phyloP scores from a whole-genome alignment of 2,329 filamentous ascomycete species.

The Aspergillus awamori region DNA sequence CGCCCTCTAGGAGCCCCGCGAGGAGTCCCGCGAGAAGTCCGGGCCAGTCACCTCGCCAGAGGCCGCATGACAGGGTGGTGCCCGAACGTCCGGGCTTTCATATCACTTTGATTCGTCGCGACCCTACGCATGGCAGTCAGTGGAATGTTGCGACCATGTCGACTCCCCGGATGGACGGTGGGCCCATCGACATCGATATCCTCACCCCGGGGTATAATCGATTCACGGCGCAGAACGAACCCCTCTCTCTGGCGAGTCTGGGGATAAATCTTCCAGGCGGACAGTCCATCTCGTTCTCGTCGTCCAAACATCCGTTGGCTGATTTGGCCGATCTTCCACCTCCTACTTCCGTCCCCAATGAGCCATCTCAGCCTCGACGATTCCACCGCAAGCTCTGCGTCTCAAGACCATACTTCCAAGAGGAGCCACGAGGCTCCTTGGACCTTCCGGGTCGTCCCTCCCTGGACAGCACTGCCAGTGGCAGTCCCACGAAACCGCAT shows the following conservation, averaged over 20 bases:
- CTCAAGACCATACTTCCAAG: constrained; percentile 29
- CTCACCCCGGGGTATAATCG: constrained; percentile 63
- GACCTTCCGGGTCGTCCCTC: constrained; percentile 24
- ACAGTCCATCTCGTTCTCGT: constrained; percentile 13
- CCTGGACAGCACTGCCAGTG: constrained; percentile 17
- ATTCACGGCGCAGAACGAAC: constrained; percentile 50
- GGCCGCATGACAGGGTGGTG: constrained; percentile 13
- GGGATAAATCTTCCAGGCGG: constrained; percentile 29
- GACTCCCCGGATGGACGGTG: constrained; percentile 35
- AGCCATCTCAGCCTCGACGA: constrained; percentile 29
- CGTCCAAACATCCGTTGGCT: constrained; percentile 10
- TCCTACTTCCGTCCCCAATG: constrained; percentile 10
- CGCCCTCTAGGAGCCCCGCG: constrained; percentile 18
- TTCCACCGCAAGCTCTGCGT: constrained; percentile 39
- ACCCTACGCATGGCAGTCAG: constrained; percentile 68
- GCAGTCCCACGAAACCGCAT: constrained; percentile 20
- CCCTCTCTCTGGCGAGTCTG: constrained; percentile 37
- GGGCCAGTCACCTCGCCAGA: constrained; percentile 31
- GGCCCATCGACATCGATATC: constrained; percentile 57
- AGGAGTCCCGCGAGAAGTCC: constrained; percentile 33
- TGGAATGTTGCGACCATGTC: constrained; percentile 74
- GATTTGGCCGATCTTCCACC: constrained; percentile 2
- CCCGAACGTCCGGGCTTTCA: constrained; percentile 35
- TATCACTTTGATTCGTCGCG: constrained; percentile 70
- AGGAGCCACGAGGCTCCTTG: constrained; percentile 24